phyloP scores from a whole-genome alignment of 176 grass and related monocot genomes.

The Rhynchospora breviuscula region DNA sequence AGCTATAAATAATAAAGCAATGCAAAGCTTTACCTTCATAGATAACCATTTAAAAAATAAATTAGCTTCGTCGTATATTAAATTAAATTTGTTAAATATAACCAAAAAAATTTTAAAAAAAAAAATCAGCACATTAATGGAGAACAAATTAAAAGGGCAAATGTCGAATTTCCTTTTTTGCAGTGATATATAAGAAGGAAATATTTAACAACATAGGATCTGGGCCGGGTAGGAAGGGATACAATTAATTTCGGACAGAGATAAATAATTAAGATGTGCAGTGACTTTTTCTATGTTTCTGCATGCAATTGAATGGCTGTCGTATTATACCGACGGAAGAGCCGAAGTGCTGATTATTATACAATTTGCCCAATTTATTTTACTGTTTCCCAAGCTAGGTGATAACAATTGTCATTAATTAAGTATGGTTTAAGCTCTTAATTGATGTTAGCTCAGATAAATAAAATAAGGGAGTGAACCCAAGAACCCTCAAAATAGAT shows the following conservation, averaged over 20 bases:
- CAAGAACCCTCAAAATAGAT: conserved; percentile 11
- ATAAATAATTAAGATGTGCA: conserved; percentile 34
- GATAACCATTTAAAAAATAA: not conserved
- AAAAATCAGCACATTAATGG: not conserved
- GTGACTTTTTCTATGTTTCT: conserved; percentile 38
- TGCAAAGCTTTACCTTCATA: not conserved
- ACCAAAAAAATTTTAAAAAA: not conserved
- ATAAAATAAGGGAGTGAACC: not conserved
- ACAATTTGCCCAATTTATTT: conserved; percentile 18
- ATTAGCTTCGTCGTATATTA: no score
- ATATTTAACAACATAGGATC: not conserved
- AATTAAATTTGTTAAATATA: not conserved
- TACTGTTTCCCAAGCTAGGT: conserved; percentile 33
- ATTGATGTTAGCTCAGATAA: conserved; percentile 13
- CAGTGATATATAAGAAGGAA: not conserved
- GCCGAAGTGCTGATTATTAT: no score
- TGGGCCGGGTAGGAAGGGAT: not conserved
- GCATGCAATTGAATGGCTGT: conserved; percentile 43
- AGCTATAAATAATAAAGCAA: not conserved
- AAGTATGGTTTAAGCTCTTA: conserved; percentile 4
- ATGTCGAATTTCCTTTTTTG: not conserved
- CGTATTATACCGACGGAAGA: not conserved
- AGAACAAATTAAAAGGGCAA: not conserved
- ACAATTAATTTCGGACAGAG: conserved; percentile 22
- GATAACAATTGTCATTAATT: conserved; percentile 2